A percentile compares a stretch with the other conserved stretches of the same genome.
Conservation (phyloP, 257 asterid genomes). For the Ilex aquifolium region DNA sequence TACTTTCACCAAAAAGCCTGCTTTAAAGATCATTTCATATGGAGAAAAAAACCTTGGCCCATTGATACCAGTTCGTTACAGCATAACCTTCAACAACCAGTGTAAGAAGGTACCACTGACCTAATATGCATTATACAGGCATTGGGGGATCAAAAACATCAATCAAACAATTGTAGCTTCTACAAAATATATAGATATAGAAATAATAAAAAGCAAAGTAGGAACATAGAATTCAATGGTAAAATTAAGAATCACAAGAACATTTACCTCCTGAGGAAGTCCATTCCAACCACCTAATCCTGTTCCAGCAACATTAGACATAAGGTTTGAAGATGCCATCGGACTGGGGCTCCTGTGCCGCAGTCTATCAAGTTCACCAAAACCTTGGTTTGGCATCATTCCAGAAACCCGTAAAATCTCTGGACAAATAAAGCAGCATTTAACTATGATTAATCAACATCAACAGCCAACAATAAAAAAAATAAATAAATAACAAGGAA, state of each 20-base stretch:
- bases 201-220: too few species aligned
- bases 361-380: constrained; percentile 72
- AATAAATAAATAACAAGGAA: neutral
- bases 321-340: constrained; percentile 77
- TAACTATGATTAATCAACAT: neutral
- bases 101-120: too few species aligned
- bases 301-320: constrained; percentile 58
- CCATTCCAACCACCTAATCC: constrained; percentile 82
- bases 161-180: too few species aligned
- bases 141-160: too few species aligned
- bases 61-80: too few species aligned
- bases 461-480: neutral
- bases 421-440: constrained; percentile 8
- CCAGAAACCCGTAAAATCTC: constrained; percentile 77
- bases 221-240: too few species aligned
- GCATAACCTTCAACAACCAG: too few species aligned
- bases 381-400: constrained; percentile 76
- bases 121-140: too few species aligned
- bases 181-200: too few species aligned
- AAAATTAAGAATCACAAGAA: neutral
- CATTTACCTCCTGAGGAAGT: constrained; percentile 67
- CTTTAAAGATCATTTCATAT: too few species aligned
- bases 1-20: too few species aligned
- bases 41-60: too few species aligned
- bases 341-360: constrained; percentile 97